Evolutionary conservation across 2,329 filamentous ascomycete genomes (phyloP), one percentile per base, ranked within the genome.

Genomic region (Pseudopithomyces chartarum): DNA sequence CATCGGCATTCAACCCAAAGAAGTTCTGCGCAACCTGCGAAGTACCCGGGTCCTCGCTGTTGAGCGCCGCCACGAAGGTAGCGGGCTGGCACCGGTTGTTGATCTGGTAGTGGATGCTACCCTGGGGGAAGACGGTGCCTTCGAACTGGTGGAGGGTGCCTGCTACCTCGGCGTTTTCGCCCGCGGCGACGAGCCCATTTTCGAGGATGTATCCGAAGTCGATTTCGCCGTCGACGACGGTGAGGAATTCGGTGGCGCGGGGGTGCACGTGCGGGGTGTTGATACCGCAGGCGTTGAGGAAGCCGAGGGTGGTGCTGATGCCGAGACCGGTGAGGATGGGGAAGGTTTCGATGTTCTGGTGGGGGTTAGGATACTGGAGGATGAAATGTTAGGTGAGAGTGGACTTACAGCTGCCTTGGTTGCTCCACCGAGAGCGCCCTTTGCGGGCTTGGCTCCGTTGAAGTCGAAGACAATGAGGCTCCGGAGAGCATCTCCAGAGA

Each of bases 401-500:
- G 12, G 11, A 57, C 61, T 56, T 54, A 69, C 63, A n/a, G 70
- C 70, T 47, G 67, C 47, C 40, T 69, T 68, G n/a, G 61, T 60
- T 15, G 60, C 63, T 15, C 68, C 69, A 43, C 69, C 88, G 73
- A 90, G 89, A 61, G 83, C 87, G 50, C 84, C 78, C 13, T 75
- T 36, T 10, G 72, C 58, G 11, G 79, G 76, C 15, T 59, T 57
- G 17, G 79, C 78, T 57, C 74, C 68, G 60, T 85, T 73, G 64
- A 83, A 81, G 70, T 82, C 82, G 82, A 91, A 92, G 71, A 87
- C 90, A 77, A 89, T 85, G 68, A 66, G 43, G 12, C 67, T 63
- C 45, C 63, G 65, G 26, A 79, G 61, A 4, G 63, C 67, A 2
- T 73, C 68, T 12, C 59, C 66, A 6, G 66, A 61, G 42, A 76